Base-by-base conservation (phyloP, 768 basidiomycete genomes). In the Termitomyces sp. region DNA sequence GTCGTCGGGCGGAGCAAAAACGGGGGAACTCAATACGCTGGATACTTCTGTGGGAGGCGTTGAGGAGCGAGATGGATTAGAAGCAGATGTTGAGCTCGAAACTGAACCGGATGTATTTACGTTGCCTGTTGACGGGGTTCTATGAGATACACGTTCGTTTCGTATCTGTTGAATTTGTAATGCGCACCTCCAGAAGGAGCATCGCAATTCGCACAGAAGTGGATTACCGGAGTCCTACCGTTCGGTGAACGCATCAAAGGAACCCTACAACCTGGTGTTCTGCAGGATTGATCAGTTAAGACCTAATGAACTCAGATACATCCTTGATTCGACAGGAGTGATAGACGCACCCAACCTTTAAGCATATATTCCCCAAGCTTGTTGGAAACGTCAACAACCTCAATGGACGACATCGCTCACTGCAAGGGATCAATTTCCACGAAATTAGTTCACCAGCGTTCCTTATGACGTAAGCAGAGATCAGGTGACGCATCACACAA, bases 21-120 rank as follows among this genome's bases (percentile, higher is more conserved):
- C 77, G 4, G 86, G 84, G 3, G 87, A 89, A 60, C 80, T 84
- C 3, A 80, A 71, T 3, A 72, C 69, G 60, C 80, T 81, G 18
- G 89, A 89, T 8, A 87, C 64, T 61, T 92, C 90, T 8, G 92
- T 93, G 5, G 86, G 84, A 22, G 91, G 89, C 1, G 90, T 93
- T 1, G 90, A 90, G 45, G 83, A 73, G 18, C 84, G 79, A 31
- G 89, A 88, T 44, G 72, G 60, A 55, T 75, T 74, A 20, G 85
- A 84, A 55, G 73, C 75, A 4, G 82, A 81, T 8, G 81, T 78
- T 34, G 70, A 62, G 56, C 75, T 81, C 5, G 77, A 72, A 59
- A 74, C 51, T 58, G 71, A 60, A 66, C 70, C 58, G 60, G 74
- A 64, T 42, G 54, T 46, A 34, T 29, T 56, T 46, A 56, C 28